Evolutionary conservation across 1,284 basidiomycete genomes (phyloP).

Genomic region (Ustilago trichophora): DNA sequence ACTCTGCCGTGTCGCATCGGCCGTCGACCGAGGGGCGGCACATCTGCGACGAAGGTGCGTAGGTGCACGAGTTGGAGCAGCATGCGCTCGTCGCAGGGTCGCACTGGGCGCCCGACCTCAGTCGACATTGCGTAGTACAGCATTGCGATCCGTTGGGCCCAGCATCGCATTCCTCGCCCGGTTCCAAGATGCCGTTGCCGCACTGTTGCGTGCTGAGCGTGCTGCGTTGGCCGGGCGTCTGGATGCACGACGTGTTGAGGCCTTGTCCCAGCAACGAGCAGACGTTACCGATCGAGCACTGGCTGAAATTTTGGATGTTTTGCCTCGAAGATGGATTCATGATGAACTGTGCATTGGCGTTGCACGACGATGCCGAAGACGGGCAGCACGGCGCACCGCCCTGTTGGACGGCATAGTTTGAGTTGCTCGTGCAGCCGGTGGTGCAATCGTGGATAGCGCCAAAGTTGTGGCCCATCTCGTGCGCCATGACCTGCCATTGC

Average conservation of each 20-base stretch:
- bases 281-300: slow-evolving; percentile 84
- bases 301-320: slow-evolving; percentile 48
- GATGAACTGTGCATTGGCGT: slow-evolving; percentile 70
- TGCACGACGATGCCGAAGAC: slow-evolving; percentile 72
- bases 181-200: slow-evolving; percentile 69
- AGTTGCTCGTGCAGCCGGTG: slow-evolving; percentile 72
- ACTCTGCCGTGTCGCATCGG: slow-evolving; percentile 80
- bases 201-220: slow-evolving; percentile 60
- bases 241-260: slow-evolving; percentile 66
- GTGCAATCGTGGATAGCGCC: slow-evolving; percentile 79
- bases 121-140: slow-evolving; percentile 82
- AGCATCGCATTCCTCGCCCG: slow-evolving; percentile 87
- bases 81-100: slow-evolving; percentile 81
- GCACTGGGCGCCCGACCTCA: slow-evolving; percentile 77
- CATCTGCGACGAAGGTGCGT: slow-evolving; percentile 73
- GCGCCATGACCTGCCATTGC: slow-evolving; percentile 81
- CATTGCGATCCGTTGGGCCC: slow-evolving; percentile 76
- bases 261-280: slow-evolving; percentile 70
- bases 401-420: slow-evolving; percentile 49
- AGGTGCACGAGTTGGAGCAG: slow-evolving; percentile 78
- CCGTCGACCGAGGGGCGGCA: slow-evolving; percentile 78
- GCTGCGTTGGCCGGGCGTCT: slow-evolving; percentile 40
- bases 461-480: slow-evolving; percentile 89
- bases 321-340: slow-evolving; percentile 49
- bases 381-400: slow-evolving; percentile 76